Base-by-base conservation (phyloP, 1,139 yeast species). In the Pichia sp. region DNA sequence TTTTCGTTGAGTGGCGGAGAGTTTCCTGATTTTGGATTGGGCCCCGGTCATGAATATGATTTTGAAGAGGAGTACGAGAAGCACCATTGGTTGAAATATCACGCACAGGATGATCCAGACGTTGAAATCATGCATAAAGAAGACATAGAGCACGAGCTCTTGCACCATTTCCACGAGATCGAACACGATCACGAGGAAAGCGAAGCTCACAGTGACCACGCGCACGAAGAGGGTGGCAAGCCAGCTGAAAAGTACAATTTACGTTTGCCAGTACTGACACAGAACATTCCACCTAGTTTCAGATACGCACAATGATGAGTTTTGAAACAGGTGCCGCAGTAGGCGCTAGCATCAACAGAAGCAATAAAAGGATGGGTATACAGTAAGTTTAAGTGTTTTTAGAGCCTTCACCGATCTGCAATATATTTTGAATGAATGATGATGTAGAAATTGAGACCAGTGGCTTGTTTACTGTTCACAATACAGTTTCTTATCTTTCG, bases 1-100 rank as follows among this genome's bases (percentile, higher is more conserved):
- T 92, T 80, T 70, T 76, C 80, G 8, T 70, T 70, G 2, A 71
- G 70, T 8, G 95, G 95, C 5, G 86, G 87, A 1, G 81, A 80
- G 60, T 79, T 93, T 66, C 98, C 98, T 1, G 98, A 93, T 69
- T 83, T 90, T 68, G 96, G 97, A 8, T 84, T 85, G 59, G 98
- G 97, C 23, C 93, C 89, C n/a, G 98, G 99, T 16, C 98, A 92
- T 67, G 98, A 92, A 71, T 86, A 92, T 51, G 97, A 90, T 71
- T 93, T 90, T 66, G 99, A 93, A 70, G 80, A 82, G 61, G 98
- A 92, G 67, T 92, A 90, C 66, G 97, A 92, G 64, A 84, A 88
- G 58, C 98, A 93, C 69, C 98, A 93, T 70, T 93, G 98, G 97
- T 81, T 84, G 59, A 76, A 90, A 69, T 88, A 80, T 69, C 98